Conservation (phyloP, 2,329 filamentous ascomycete species). For the Diaporthe citri region DNA sequence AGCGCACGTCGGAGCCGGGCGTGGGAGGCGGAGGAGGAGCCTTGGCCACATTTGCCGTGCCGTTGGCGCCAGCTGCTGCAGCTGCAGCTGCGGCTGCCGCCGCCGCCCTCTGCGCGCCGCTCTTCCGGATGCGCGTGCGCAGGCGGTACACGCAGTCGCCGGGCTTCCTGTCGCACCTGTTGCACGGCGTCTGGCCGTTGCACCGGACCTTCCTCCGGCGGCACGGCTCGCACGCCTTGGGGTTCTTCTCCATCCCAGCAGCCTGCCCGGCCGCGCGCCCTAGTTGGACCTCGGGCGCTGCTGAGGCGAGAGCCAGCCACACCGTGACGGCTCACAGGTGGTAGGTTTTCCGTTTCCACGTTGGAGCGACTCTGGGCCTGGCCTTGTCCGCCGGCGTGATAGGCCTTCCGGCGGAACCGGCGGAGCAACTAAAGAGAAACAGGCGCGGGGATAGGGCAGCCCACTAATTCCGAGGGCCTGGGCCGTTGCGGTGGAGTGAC, state of each 20-base stretch:
- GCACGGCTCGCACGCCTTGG: slow-evolving; percentile 41
- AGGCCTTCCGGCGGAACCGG: neutral
- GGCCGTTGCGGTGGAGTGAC: slow-evolving; percentile 2
- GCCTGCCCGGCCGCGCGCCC: neutral
- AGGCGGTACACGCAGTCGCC: slow-evolving; percentile 40
- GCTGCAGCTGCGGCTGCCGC: slow-evolving; percentile 6
- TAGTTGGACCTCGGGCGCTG: neutral
- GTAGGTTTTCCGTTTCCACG: neutral
- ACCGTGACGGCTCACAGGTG: neutral
- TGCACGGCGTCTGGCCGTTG: slow-evolving; percentile 39
- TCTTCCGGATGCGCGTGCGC: slow-evolving; percentile 40
- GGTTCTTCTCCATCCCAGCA: slow-evolving; percentile 40
- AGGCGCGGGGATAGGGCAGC: neutral
- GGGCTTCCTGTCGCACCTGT: slow-evolving; percentile 38
- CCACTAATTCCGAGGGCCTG: slow-evolving; percentile 15
- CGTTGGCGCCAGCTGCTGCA: neutral
- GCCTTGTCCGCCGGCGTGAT: neutral
- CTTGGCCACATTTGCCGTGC: neutral
- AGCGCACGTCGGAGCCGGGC: neutral
- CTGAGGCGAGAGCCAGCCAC: slow-evolving; percentile 11
- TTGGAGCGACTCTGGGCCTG: neutral
- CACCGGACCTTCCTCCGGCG: slow-evolving; percentile 40
- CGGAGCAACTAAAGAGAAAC: neutral
- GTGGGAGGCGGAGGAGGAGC: neutral
- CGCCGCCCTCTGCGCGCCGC: slow-evolving; percentile 22